A percentile compares a stretch with the other conserved stretches of the same genome.
phyloP scores from a whole-genome alignment of 1,284 basidiomycete genomes.

The Cutaneotrichosporon spelunceum region DNA sequence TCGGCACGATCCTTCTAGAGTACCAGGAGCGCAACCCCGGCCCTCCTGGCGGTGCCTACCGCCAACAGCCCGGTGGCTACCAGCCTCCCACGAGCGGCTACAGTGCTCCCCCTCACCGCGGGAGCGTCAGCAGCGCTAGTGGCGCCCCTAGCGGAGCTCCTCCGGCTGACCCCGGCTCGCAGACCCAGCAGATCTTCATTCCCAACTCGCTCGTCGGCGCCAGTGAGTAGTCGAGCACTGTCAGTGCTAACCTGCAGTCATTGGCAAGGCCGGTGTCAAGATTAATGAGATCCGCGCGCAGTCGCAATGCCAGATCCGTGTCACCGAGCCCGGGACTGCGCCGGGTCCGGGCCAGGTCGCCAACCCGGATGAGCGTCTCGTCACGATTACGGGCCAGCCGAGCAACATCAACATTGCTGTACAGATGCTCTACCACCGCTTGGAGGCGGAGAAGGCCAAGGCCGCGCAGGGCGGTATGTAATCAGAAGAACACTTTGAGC shows the following conservation, averaged over 20 bases:
- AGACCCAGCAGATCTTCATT: constrained; percentile 98
- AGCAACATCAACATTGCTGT: constrained; percentile 96
- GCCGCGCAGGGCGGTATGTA: constrained; percentile 12
- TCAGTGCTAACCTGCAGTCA: constrained; percentile 56
- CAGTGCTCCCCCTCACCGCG: constrained; percentile 15
- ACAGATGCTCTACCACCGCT: constrained; percentile 68
- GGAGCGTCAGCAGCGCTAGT: constrained; percentile 9
- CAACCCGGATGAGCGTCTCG: constrained; percentile 75
- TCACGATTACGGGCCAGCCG: constrained; percentile 91
- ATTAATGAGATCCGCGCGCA: constrained; percentile 96
- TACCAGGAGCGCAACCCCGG: constrained; percentile 70
- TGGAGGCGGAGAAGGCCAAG: constrained; percentile 32
- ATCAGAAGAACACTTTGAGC: not conserved
- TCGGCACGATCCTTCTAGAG: constrained; percentile 93
- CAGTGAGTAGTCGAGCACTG: constrained; percentile 53
- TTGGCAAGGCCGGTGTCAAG: constrained; percentile 96
- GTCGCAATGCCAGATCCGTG: constrained; percentile 94
- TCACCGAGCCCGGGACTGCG: constrained; percentile 87
- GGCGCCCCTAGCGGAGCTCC: constrained; percentile 18
- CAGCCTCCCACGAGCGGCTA: constrained; percentile 26
- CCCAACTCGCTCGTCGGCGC: constrained; percentile 97
- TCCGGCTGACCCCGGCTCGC: constrained; percentile 52
- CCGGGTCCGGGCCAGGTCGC: constrained; percentile 52
- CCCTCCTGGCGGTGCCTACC: constrained; percentile 41
- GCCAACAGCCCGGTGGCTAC: constrained; percentile 34